Conservation (phyloP, 192 early-diverging fungal species). For the Lobosporangium transversale region DNA sequence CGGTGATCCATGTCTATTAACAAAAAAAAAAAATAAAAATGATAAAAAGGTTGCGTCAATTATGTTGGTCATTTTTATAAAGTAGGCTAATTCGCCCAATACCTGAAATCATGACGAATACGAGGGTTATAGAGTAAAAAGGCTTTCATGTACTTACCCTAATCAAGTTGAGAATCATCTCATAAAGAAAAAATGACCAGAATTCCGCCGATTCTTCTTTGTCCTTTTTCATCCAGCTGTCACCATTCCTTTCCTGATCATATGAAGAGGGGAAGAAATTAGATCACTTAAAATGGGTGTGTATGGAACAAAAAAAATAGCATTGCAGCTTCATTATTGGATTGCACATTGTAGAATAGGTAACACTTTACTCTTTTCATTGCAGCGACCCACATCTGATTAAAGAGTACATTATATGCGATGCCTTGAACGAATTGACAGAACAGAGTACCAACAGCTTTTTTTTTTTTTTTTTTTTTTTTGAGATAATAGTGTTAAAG, state of each 20-base stretch:
- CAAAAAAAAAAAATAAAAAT: background rate
- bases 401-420: slow-evolving; percentile 3
- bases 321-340: background rate
- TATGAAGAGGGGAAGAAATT: background rate
- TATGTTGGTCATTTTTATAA: no score
- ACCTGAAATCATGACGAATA: no score
- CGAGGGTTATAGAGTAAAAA: no score
- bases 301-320: background rate
- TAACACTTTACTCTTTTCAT: slow-evolving; percentile 20
- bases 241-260: slow-evolving; percentile 1
- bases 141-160: slow-evolving; percentile 16
- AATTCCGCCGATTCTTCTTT: background rate
- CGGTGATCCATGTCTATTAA: slow-evolving; percentile 17
- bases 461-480: background rate
- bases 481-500: no score
- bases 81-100: no score
- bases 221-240: slow-evolving; percentile 9
- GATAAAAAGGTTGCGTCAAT: background rate
- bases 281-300: background rate
- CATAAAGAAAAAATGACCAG: background rate
- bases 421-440: background rate
- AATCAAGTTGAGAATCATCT: background rate
- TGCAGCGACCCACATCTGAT: background rate
- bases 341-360: no score
- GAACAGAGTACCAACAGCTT: slow-evolving; percentile 13